phyloP scores from a whole-genome alignment of 768 basidiomycete genomes.

The Mycena indigotica region DNA sequence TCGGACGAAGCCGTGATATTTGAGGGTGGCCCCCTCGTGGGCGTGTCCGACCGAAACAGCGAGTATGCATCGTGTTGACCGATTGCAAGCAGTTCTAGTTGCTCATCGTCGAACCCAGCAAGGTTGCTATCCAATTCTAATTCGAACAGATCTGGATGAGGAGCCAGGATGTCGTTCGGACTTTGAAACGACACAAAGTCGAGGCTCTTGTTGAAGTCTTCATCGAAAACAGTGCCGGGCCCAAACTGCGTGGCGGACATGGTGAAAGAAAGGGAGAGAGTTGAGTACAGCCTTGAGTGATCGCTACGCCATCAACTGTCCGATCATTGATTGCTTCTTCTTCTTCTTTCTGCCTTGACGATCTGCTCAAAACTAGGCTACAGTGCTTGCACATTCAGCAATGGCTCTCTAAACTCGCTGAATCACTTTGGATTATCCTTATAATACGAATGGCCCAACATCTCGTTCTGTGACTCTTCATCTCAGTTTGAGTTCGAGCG shows the following conservation, averaged over 20 bases:
- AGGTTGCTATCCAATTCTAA: slow-evolving; percentile 76
- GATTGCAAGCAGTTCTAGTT: slow-evolving; percentile 64
- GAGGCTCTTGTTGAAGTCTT: slow-evolving; percentile 40
- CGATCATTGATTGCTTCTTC: too few species aligned
- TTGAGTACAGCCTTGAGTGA: neutral
- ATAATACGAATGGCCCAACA: too few species aligned
- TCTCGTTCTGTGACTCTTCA: too few species aligned
- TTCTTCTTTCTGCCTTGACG: too few species aligned
- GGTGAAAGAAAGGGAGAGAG: slow-evolving; percentile 8
- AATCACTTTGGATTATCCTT: too few species aligned
- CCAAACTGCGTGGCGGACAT: slow-evolving; percentile 23
- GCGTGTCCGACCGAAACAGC: slow-evolving; percentile 62
- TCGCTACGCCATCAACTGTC: neutral
- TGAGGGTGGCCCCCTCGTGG: slow-evolving; percentile 72
- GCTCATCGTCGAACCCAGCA: slow-evolving; percentile 64
- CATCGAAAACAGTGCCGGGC: slow-evolving; percentile 15
- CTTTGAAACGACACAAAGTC: slow-evolving; percentile 73
- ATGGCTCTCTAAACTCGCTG: too few species aligned
- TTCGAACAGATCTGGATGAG: slow-evolving; percentile 82
- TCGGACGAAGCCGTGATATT: slow-evolving; percentile 80
- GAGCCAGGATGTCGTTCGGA: slow-evolving; percentile 71
- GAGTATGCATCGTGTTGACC: slow-evolving; percentile 67
- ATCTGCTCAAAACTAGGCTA: too few species aligned
- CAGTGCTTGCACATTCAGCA: too few species aligned
- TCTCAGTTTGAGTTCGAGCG: too few species aligned